Evolutionary conservation across 1,139 yeast species (phyloP), one percentile per base, ranked within the genome.

Genomic region (Candida sp.): DNA sequence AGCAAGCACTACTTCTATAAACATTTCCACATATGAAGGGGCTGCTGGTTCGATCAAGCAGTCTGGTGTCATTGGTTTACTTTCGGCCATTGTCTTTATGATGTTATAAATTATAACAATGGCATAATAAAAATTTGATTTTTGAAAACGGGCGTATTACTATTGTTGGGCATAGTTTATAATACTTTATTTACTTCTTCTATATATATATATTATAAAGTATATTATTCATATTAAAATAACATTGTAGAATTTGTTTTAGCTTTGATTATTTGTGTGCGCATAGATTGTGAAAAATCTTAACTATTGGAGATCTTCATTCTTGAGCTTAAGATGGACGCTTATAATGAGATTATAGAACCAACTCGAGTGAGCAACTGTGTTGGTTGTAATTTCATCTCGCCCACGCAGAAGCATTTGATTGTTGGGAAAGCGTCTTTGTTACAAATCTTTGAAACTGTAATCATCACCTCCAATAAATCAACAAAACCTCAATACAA

Each of bases 331-430:
- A 38, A 9, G 5, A 89, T 91, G 98, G 91, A 90, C 57, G 85
- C 87, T 15, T 88, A 85, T 63, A 82, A 84, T 52, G 93, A 87
- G 62, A 74, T 90, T 55, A 74, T 88, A 40, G 87, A 83, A 52
- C 96, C 97, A 3, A 74, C 96, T 2, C 76, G 83, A 52, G 90
- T 89, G 33, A 64, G 84, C 11, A 81, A 79, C 50, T 75, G 87
- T 42, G 54, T 84, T 25, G 71, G 81, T 4, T 82, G 91, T 49
- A 68, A 81, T 51, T 84, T 90, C 57, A 79, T 84, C 2, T 70
- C 79, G 2, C 57, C 77, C 2, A 62, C 61, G 0, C 57, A 62
- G 38, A 73, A 72, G 51, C 85, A 85, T 52, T 67, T 90, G 52
- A 65, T 88, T 15, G 79, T 87, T 9, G 88, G 86, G 5, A 84